Conservation (phyloP, 2,329 filamentous ascomycete genomes). For the Ciborinia camelliae region DNA sequence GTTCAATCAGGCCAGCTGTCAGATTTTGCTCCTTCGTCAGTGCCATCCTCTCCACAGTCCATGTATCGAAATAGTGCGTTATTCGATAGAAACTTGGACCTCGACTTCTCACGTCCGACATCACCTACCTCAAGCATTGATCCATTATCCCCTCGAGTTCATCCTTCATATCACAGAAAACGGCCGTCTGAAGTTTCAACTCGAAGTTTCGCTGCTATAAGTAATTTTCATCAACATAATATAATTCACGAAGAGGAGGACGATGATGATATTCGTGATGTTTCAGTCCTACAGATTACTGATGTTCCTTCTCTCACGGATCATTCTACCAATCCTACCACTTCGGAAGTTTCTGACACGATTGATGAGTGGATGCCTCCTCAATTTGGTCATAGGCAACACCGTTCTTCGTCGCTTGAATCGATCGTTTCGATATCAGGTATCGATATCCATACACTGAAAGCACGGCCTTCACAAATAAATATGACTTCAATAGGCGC, state of each 20-base stretch:
- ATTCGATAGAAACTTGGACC: constrained; percentile 65
- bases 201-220: constrained; percentile 43
- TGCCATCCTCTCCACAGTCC: constrained; percentile 78
- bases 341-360: constrained; percentile 27
- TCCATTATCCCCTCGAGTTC: constrained; percentile 62
- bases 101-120: constrained; percentile 69
- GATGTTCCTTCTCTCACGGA: constrained; percentile 28
- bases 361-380: constrained; percentile 29
- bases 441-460: constrained; percentile 84
- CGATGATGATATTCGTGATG: constrained; percentile 34
- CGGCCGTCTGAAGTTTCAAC: constrained; percentile 53
- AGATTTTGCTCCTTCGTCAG: constrained; percentile 66
- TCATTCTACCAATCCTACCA: constrained; percentile 28
- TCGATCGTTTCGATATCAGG: constrained; percentile 84
- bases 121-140: constrained; percentile 76
- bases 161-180: constrained; percentile 52
- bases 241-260: constrained; percentile 40
- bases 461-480: constrained; percentile 71
- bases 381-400: constrained; percentile 49
- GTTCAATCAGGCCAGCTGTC: constrained; percentile 57
- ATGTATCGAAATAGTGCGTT: constrained; percentile 68
- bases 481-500: constrained; percentile 48
- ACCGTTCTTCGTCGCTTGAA: constrained; percentile 74
- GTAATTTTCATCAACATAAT: constrained; percentile 39
- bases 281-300: constrained; percentile 29